phyloP scores from a whole-genome alignment of 768 basidiomycete species.

The Boletus sensibilis region DNA sequence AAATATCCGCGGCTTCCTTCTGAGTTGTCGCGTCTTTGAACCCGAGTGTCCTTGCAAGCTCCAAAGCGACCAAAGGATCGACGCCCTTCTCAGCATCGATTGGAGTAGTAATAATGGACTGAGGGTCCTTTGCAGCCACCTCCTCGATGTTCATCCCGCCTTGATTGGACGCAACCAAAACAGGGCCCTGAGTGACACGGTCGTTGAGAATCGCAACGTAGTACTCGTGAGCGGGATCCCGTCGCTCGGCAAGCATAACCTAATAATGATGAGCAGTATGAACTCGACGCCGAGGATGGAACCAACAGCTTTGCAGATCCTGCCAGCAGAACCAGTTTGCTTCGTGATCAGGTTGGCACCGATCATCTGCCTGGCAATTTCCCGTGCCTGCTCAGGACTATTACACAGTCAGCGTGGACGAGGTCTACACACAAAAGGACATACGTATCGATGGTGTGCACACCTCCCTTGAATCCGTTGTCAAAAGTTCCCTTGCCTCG shows the following conservation, averaged over 20 bases:
- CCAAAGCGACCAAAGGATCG: conserved; percentile 64
- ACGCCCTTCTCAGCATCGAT: conserved; percentile 85
- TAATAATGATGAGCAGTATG: conserved; percentile 33
- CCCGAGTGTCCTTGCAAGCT: conserved; percentile 86
- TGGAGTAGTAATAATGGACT: conserved; percentile 92
- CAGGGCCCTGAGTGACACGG: conserved; percentile 83
- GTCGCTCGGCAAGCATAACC: conserved; percentile 98
- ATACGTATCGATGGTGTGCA: conserved; percentile 89
- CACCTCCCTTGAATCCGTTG: conserved; percentile 95
- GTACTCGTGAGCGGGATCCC: conserved; percentile 93
- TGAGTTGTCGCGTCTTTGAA: conserved; percentile 72
- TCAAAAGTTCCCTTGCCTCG: conserved; percentile 97
- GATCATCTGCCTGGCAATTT: conserved; percentile 89
- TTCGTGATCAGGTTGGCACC: conserved; percentile 96
- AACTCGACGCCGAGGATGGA: background rate
- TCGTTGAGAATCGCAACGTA: conserved; percentile 97
- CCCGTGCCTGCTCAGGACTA: conserved; percentile 86
- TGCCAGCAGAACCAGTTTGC: conserved; percentile 91
- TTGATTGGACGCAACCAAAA: conserved; percentile 89
- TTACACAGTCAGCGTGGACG: conserved; percentile 6
- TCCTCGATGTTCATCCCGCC: conserved; percentile 99
- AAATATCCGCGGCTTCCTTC: conserved; percentile 87
- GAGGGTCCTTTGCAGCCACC: conserved; percentile 93
- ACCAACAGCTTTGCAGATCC: conserved; percentile 91
- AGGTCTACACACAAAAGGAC: conserved; percentile 3